These are phyloP conservation scores for Zancudomyces culisetae DNA, from an alignment of 371 early-diverging fungal genomes.

Conservation along the genomic window DNA sequence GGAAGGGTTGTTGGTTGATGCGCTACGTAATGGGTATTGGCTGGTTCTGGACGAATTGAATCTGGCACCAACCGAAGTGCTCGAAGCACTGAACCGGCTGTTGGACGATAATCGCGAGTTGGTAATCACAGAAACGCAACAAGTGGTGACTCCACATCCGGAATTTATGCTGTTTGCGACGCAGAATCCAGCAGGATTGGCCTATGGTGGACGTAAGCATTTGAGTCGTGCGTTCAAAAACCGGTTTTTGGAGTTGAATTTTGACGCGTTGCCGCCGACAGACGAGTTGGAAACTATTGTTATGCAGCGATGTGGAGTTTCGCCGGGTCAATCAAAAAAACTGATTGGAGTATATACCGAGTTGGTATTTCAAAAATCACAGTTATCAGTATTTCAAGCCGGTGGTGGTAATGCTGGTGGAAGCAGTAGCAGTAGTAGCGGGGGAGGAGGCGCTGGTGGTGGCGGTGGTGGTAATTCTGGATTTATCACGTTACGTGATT, in stretches of 20 bases:
- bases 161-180: slow-evolving; percentile 99
- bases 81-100: slow-evolving; percentile 97
- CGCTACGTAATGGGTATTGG: slow-evolving; percentile 96
- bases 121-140: slow-evolving; percentile 91
- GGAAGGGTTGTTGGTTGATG: slow-evolving; percentile 92
- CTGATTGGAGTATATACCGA: slow-evolving; percentile 75
- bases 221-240: slow-evolving; percentile 98
- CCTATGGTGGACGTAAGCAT: slow-evolving; percentile 98
- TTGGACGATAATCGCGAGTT: slow-evolving; percentile 99
- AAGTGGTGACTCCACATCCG: slow-evolving; percentile 85
- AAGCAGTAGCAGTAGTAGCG: too few relatives aligned
- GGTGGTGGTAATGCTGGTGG: too few relatives aligned
- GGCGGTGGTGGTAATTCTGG: too few relatives aligned
- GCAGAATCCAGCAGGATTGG: slow-evolving; percentile 94
- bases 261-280: slow-evolving; percentile 78
- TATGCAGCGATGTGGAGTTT: slow-evolving; percentile 59
- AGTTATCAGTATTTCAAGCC: slow-evolving; percentile 80
- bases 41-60: slow-evolving; percentile 99
- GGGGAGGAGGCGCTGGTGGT: too few relatives aligned
- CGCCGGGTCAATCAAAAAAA: slow-evolving; percentile 74
- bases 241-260: slow-evolving; percentile 94
- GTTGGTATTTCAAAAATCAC: slow-evolving; percentile 59
- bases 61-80: slow-evolving; percentile 96
- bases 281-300: slow-evolving; percentile 84
- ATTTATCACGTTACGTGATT: slow-evolving; percentile 92